A percentile compares a stretch with the other conserved stretches of the same genome.
phyloP scores from a whole-genome alignment of 1,139 yeast genomes.

The Geotrichum reessii region DNA sequence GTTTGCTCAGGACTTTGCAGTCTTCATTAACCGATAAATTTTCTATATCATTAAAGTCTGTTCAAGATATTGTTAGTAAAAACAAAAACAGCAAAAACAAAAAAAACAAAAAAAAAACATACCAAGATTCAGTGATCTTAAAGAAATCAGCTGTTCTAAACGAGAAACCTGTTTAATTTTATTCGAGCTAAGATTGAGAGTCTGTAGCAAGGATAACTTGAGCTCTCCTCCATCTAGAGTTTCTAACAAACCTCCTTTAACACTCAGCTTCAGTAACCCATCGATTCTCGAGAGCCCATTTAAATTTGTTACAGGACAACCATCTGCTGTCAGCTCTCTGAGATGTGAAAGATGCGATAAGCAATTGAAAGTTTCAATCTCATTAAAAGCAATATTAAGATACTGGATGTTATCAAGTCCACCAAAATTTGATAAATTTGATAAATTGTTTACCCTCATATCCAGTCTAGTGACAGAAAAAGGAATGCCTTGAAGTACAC shows the following conservation, averaged over 20 bases:
- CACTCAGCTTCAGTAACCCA: constrained; percentile 31
- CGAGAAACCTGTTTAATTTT: constrained; percentile 26
- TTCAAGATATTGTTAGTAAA: background rate
- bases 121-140: constrained; percentile 17
- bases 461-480: constrained; percentile 28
- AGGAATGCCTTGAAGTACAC: constrained; percentile 37
- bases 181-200: constrained; percentile 11
- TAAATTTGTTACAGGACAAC: constrained; percentile 11
- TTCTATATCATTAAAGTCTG: background rate
- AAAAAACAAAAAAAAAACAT: constrained; percentile 1
- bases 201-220: constrained; percentile 20
- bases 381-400: constrained; percentile 33
- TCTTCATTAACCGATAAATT: background rate
- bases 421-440: constrained; percentile 32
- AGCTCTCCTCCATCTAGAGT: constrained; percentile 25
- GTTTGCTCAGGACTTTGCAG: background rate
- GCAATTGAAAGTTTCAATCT: constrained; percentile 33
- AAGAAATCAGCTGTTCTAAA: constrained; percentile 1
- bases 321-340: constrained; percentile 26
- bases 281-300: constrained; percentile 24
- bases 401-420: constrained; percentile 31
- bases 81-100: background rate
- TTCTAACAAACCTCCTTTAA: constrained; percentile 23
- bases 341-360: constrained; percentile 31
- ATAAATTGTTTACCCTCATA: constrained; percentile 32